Base-by-base conservation (phyloP, 768 basidiomycete species). In the Candolleomyces aberdarensis region DNA sequence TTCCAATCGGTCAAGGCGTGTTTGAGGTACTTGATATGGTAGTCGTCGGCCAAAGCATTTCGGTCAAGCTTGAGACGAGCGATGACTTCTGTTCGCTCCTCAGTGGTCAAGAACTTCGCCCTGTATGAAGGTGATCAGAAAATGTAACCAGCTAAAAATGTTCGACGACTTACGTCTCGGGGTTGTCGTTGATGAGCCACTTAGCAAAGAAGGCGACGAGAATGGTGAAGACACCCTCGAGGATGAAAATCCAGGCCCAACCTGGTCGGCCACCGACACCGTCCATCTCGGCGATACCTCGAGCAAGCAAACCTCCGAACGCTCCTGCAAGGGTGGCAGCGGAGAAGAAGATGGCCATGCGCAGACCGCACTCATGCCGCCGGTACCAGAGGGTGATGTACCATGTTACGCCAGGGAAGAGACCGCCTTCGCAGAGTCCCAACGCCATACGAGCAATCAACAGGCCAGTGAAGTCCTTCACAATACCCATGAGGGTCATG, bases 221-320 rank as follows among this genome's bases (percentile, higher is more conserved):
- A 56, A 74, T 59, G 3, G 72, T 74, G 17, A 61, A 62, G n/a
- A 74, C 5, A 46, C 72, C 72, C 51, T 74, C 72, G 31, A 74
- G 54, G 46, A 74, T 72, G 62, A 74, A 74, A 41, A 74, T 74
- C 71, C 73, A 72, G 5, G 73, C 64, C 73, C 71, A 74, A n/a
- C 73, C 73, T 3, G 71, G 67, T 41, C 59, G 63, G 5, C 69
- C 71, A 13, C 70, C 68, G 10, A 69, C 54, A 17, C 69, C 68
- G 8, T 66, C 61, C 69, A 74, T 65, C 49, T 71, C 67, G 3
- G 66, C 64, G 40, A 74, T 74, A 15, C 61, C 71, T 48, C 67
- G 66, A 36, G 73, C 73, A 19, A 74, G 66, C 17, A 74, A 64
- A 22, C 71, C 73, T 51, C 70, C 70, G 40, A 72, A 74, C 19